Percentiles rank a stretch among this genome's conserved stretches.
These are phyloP conservation scores for Crotalaria pallida DNA, from an alignment of 306 rosid genomes.

Conservation along the genomic window DNA sequence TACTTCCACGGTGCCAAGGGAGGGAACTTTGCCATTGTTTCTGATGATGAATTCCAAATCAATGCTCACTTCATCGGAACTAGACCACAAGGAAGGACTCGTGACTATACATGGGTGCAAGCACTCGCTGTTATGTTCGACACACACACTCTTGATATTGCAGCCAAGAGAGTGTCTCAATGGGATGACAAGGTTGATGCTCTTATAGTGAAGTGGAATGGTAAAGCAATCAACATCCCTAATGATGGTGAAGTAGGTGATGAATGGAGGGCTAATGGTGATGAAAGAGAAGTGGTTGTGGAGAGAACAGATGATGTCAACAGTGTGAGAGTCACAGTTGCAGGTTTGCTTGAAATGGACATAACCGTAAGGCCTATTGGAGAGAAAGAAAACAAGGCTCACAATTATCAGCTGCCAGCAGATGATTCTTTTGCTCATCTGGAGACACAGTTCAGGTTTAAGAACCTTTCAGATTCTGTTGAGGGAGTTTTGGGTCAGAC, in stretches of 20 bases:
- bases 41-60: conserved; percentile 58
- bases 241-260: conserved; percentile 47
- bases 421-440: conserved; percentile 68
- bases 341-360: conserved; percentile 56
- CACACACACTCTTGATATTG: conserved; percentile 56
- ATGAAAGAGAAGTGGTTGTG: conserved; percentile 48
- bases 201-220: conserved; percentile 61
- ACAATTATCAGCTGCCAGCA: conserved; percentile 58
- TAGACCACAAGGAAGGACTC: conserved; percentile 67
- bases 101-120: conserved; percentile 85
- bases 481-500: conserved; percentile 79
- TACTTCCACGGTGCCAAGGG: conserved; percentile 80
- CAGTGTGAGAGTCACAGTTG: conserved; percentile 47
- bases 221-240: conserved; percentile 32
- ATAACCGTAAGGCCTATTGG: conserved; percentile 59
- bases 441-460: conserved; percentile 66
- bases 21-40: conserved; percentile 62
- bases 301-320: conserved; percentile 69
- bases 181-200: conserved; percentile 60
- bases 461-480: conserved; percentile 39
- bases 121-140: conserved; percentile 65
- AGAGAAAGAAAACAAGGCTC: conserved; percentile 58
- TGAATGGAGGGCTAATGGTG: conserved; percentile 50
- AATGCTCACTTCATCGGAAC: conserved; percentile 76
- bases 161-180: conserved; percentile 55